Base-by-base conservation (phyloP, 2,329 filamentous ascomycete species). In the Capronia epimyces region DNA sequence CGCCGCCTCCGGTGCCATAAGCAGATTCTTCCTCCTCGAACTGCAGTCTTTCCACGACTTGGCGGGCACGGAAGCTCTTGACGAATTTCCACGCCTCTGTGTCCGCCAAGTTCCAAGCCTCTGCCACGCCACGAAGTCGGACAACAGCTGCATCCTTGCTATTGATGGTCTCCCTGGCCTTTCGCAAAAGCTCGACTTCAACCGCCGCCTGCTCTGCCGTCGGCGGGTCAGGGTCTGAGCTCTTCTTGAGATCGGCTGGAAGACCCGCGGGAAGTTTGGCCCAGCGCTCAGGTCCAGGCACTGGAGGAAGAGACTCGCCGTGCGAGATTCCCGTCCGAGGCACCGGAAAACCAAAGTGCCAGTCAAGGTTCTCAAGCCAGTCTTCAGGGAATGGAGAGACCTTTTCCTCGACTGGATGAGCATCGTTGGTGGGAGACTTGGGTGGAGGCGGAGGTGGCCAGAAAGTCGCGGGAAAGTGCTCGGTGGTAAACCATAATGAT, bases 341-440 rank as follows among this genome's bases (percentile, higher is more conserved):
- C 8, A 96, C 76, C 12, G 76, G 74, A 68, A 97, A 97, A 47
- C 91, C 93, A 65, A 97, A 88, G 60, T 85, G 79, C 89, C 89
- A 97, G 64, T 91, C 85, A 2, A 95, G 73, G 58, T 93, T 86
- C n/a, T 78, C 67, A 16, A 74, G 52, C 27, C 71, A 65, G 12
- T 64, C 60, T 2, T 67, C 67, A 2, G 84, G 81, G 6, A 84
- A 70, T 13, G 58, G 58, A 2, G 52, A 44, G 9, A 56, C 46
- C 56, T 62, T 53, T 55, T 66, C 43, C 21, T 44, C 49, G 2
- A 44, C 49, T n/a, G 57, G 53, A 34, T 56, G 52, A 27, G 56
- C 51, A 21, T 61, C 60, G 18, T 59, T 60, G 45, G 56, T 57
- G 2, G 57, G 56, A 7, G 63, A 63, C 49, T 67, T 67, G 27